Conservation (phyloP, 202 grass and related monocot genomes). For the Zoysia matrella region DNA sequence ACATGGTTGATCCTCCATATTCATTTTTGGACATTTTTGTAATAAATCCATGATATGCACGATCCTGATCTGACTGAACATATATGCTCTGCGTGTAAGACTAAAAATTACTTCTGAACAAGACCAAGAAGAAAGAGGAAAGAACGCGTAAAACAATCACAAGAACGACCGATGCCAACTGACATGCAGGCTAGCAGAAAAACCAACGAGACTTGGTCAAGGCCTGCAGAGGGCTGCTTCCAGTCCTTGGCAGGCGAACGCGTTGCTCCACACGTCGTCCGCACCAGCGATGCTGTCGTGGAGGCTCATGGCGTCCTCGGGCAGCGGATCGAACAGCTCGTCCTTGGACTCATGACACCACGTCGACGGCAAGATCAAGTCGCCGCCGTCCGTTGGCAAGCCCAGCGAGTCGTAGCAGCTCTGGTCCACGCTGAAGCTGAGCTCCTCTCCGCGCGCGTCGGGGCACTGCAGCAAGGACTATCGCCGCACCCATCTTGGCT, state of each 20-base stretch:
- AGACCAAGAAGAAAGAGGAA: neutral
- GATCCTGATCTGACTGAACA: conserved; percentile 5
- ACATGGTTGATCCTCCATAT: too few species aligned
- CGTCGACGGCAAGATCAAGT: conserved; percentile 47
- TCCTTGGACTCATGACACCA: conserved; percentile 45
- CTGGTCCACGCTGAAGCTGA: conserved; percentile 54
- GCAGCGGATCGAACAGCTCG: conserved; percentile 44
- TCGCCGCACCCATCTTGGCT: conserved; percentile 1
- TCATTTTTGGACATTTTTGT: too few species aligned
- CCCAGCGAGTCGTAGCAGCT: conserved; percentile 69
- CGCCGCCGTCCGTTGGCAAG: conserved; percentile 43
- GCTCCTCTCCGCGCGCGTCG: conserved; percentile 33
- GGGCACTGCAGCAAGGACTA: conserved; percentile 16
- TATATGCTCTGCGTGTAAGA: conserved; percentile 32
- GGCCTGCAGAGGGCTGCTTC: conserved; percentile 75
- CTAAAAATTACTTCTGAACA: conserved; percentile 48
- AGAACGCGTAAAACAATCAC: neutral
- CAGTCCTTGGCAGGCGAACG: conserved; percentile 59
- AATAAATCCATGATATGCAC: neutral
- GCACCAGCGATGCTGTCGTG: conserved; percentile 42
- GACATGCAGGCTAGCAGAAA: neutral
- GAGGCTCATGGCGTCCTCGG: conserved; percentile 32
- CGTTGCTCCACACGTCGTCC: conserved; percentile 56
- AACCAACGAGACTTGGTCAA: conserved; percentile 8
- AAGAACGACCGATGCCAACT: conserved; percentile 13